Base-by-base conservation (phyloP, 2,329 filamentous ascomycete species). In the Hirsutella thompsonii region DNA sequence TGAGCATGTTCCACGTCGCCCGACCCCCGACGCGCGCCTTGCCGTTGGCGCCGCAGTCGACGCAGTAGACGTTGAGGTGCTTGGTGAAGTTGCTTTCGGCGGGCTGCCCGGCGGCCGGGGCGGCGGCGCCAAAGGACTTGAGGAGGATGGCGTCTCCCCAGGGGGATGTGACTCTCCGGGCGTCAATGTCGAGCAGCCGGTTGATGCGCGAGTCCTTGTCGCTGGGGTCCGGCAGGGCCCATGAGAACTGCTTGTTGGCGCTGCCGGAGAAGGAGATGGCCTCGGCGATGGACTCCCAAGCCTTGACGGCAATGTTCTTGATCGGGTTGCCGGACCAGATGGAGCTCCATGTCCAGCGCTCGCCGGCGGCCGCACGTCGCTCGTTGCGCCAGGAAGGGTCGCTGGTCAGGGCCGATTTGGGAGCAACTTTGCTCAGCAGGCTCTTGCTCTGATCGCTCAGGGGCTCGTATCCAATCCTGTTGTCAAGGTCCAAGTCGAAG, bases 131-230 rank as follows among this genome's bases (percentile, higher is more conserved):
- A 38, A 54, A 52, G 3, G 52, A 45, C 45, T 53, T 52, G 46
- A 58, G 47, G 10, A 57, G 48, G 8, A 57, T 47, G 23, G 53
- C 45, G 8, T 54, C 44, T 28, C 54, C 54, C 53, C 55, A 59
- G 1, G 56, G 53, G 3, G 56, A 58, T 2, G 32, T 19, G 14
- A 50, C 46, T 40, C 51, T 38, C 41, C 51, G 45, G 30, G 49
- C 38, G 28, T 46, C 30, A 21, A 37, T 14, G 28, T 52, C 52
- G 23, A 46, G 33, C 20, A 54, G 38, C n/a, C 34, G 32, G 16
- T 41, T 44, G 20, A 32, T 36, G 23, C 33, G 28, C 2, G n/a
- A 16, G 9, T 40, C 20, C 2, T 32, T 11, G 3, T 26, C 16
- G 2, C 5, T 5, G 11, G 46, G 46, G 21, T 55, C 41, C 1